phyloP scores from a whole-genome alignment of 192 early-diverging fungal genomes.

The Jimgerdemannia flammicorona region DNA sequence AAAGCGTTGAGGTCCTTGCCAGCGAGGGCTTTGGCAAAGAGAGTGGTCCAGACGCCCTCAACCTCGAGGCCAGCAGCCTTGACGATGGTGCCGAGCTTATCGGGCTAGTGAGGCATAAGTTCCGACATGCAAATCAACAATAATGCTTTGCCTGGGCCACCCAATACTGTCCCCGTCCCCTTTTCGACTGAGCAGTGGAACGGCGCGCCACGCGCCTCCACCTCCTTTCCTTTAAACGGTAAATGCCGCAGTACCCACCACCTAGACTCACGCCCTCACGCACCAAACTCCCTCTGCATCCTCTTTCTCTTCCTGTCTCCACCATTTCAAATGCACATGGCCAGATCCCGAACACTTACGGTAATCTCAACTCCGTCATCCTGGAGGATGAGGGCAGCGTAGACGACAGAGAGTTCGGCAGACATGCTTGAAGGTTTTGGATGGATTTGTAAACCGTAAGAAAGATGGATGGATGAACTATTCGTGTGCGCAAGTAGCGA shows the following conservation, averaged over 20 bases:
- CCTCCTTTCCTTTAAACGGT: too few species aligned
- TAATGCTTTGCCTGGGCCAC: too few species aligned
- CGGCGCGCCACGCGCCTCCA: conserved; percentile 1
- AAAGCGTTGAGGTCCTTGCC: conserved; percentile 88
- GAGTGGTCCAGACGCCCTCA: conserved; percentile 91
- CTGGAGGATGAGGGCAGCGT: conserved; percentile 97
- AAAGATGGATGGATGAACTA: background rate
- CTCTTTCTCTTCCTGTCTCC: conserved; percentile 9
- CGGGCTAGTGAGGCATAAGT: conserved; percentile 53
- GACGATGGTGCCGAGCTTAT: conserved; percentile 90
- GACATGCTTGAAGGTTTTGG: conserved; percentile 23
- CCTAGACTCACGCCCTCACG: too few species aligned
- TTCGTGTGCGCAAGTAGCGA: background rate
- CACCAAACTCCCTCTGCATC: background rate
- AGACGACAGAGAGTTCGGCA: conserved; percentile 84
- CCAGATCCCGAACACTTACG: conserved; percentile 51
- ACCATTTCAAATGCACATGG: background rate
- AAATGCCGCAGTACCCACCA: too few species aligned
- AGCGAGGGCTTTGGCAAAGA: conserved; percentile 98
- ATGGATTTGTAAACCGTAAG: background rate
- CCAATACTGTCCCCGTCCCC: too few species aligned
- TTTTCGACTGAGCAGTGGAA: conserved; percentile 1
- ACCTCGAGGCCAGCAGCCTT: conserved; percentile 87
- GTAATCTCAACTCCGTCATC: conserved; percentile 97
- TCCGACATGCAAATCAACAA: too few species aligned